These are phyloP conservation scores for Vitis hybrid DNA, from an alignment of 177 flowering plant genomes.

Conservation along the genomic window DNA sequence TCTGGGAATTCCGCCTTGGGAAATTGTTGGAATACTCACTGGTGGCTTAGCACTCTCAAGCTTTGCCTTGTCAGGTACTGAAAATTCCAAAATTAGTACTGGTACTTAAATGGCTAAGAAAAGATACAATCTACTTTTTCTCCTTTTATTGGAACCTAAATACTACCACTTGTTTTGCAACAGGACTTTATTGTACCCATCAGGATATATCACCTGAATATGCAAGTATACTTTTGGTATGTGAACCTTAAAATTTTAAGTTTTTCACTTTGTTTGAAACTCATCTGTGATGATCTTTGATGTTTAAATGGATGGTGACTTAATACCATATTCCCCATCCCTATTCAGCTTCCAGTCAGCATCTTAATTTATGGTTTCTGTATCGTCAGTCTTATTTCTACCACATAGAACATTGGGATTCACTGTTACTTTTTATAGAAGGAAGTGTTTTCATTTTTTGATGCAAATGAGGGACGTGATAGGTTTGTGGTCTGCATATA, in stretches of 20 bases:
- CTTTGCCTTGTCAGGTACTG: slow-evolving; percentile 92
- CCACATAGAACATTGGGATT: no score
- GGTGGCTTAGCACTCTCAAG: slow-evolving; percentile 93
- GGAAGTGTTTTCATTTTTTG: no score
- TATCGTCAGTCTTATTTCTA: no score
- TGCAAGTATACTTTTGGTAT: slow-evolving; percentile 94
- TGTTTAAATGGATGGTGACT: neutral
- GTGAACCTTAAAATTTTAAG: slow-evolving; percentile 13
- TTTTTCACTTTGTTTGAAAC: neutral
- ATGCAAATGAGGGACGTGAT: no score
- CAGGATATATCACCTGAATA: slow-evolving; percentile 98
- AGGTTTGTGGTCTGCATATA: no score
- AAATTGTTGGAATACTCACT: slow-evolving; percentile 75
- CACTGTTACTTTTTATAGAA: no score
- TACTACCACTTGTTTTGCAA: slow-evolving; percentile 8
- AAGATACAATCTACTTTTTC: neutral
- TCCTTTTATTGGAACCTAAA: neutral
- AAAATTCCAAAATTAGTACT: slow-evolving; percentile 1
- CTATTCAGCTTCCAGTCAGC: neutral
- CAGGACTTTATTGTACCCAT: slow-evolving; percentile 98
- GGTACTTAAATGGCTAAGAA: neutral
- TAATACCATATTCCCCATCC: slow-evolving; percentile 3
- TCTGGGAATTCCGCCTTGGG: slow-evolving; percentile 91
- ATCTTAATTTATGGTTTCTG: neutral
- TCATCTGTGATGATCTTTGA: neutral